Base-by-base conservation (phyloP, 768 basidiomycete species). In the Boletus barrowsii region DNA sequence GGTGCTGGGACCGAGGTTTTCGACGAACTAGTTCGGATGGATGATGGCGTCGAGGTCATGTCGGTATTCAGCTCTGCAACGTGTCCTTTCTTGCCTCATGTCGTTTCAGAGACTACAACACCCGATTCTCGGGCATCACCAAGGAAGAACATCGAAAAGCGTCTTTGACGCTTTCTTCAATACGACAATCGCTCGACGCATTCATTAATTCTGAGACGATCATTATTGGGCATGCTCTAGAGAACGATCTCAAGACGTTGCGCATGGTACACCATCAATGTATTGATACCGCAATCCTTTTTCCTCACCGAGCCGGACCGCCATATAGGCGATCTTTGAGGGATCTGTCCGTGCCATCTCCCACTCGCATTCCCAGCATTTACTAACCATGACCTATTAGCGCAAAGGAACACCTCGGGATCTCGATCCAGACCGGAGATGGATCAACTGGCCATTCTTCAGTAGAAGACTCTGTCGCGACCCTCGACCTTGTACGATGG, bases 231-330 rank as follows among this genome's bases (percentile, higher is more conserved):
- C 88, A 90, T 70, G 90, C 87, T 0, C 77, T 98, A 18, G 96
- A 98, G 58, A 98, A 98, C 68, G 97, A 99, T 67, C 73, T 99
- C 59, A 90, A 87, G 68, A 88, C 96, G 9, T 73, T 99, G 58
- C 80, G 97, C 15, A 84, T 98, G 62, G 73, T 98, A 1, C 97
- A 99, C 68, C 79, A 81, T 55, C 82, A 77, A 56, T 86, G 93
- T 56, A 79, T 99, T 30, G 97, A 99, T 64, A 98, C 97, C 0
- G 87, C 84, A 0, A 73, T 88, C 15, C 74, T 98, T 14, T 96
- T 95, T 63, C 93, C 92, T 10, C 97, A 98, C 68, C 71, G 85
- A 0, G 76, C 82, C 11, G 95, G 96, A 5, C 75, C 69, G 14
- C 86, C 86, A 0, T 96, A 84, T 67, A 79, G 93, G 29, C 79